A percentile compares a stretch with the other conserved stretches of the same genome.
phyloP scores from a whole-genome alignment of 2,329 filamentous ascomycete species.

The Fusarium coicis region DNA sequence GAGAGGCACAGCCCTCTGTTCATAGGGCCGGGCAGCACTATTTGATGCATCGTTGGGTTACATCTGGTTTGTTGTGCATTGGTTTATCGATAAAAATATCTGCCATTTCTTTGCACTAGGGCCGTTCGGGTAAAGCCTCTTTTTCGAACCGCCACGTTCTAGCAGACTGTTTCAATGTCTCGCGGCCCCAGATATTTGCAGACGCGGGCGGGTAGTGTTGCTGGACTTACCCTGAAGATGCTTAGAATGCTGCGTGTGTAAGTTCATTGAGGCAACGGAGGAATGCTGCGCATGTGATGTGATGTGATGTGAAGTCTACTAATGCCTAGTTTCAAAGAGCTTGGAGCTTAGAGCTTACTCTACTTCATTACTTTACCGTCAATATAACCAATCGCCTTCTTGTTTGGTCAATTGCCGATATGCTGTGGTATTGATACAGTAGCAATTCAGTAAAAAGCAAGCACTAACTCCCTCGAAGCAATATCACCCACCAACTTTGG shows the following conservation, averaged over 20 bases:
- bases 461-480: not conserved
- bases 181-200: constrained; percentile 23
- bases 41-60: constrained; percentile 16
- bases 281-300: constrained; percentile 39
- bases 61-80: constrained; percentile 22
- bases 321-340: not conserved
- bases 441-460: constrained; percentile 11
- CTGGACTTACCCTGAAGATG: constrained; percentile 25
- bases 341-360: not conserved
- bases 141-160: constrained; percentile 21
- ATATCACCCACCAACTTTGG: not conserved
- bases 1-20: constrained; percentile 31
- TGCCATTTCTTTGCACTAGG: constrained; percentile 31
- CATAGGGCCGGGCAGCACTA: constrained; percentile 7
- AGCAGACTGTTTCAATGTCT: constrained; percentile 15
- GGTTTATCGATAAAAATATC: constrained; percentile 43
- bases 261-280: constrained; percentile 24
- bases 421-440: not conserved
- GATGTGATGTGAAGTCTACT: constrained; percentile 21
- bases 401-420: not conserved
- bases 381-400: not conserved
- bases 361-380: not conserved
- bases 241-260: constrained; percentile 17
- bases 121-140: constrained; percentile 24
- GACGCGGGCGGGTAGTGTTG: constrained; percentile 16